Evolutionary conservation across 2,329 filamentous ascomycete genomes (phyloP).

Genomic region (Sclerotinia subarctica): DNA sequence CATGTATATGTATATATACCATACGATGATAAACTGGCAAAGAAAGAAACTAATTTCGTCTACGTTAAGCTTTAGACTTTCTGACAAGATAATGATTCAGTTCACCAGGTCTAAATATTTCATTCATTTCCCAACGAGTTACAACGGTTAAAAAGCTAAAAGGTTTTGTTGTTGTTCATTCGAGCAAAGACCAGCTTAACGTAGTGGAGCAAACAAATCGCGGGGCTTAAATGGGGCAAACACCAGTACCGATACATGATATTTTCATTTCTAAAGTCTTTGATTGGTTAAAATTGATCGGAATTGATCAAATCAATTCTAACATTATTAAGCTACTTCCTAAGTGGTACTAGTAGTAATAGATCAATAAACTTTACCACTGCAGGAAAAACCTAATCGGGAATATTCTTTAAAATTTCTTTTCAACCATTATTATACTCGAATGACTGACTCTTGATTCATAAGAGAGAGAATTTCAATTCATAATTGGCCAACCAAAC

Average conservation of each 20-base stretch:
- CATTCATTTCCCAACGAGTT: too few species aligned
- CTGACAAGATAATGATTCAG: too few species aligned
- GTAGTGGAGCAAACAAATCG: too few species aligned
- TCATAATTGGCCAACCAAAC: neutral
- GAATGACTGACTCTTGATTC: neutral
- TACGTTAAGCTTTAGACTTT: too few species aligned
- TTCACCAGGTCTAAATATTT: too few species aligned
- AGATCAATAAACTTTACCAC: neutral
- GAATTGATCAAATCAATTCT: neutral
- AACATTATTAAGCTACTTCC: neutral
- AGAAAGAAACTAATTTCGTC: too few species aligned
- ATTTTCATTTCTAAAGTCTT: neutral
- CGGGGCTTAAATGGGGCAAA: neutral
- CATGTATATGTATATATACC: too few species aligned
- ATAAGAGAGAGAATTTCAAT: neutral
- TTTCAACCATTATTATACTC: neutral
- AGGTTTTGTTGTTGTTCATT: too few species aligned
- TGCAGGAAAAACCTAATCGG: neutral
- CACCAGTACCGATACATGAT: neutral
- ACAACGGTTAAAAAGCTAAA: too few species aligned
- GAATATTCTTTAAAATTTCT: neutral
- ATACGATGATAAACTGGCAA: too few species aligned
- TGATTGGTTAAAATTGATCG: neutral
- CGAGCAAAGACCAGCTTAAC: too few species aligned
- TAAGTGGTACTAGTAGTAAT: neutral